phyloP scores from a whole-genome alignment of 1,284 basidiomycete species.

The Sutorius eximius region DNA sequence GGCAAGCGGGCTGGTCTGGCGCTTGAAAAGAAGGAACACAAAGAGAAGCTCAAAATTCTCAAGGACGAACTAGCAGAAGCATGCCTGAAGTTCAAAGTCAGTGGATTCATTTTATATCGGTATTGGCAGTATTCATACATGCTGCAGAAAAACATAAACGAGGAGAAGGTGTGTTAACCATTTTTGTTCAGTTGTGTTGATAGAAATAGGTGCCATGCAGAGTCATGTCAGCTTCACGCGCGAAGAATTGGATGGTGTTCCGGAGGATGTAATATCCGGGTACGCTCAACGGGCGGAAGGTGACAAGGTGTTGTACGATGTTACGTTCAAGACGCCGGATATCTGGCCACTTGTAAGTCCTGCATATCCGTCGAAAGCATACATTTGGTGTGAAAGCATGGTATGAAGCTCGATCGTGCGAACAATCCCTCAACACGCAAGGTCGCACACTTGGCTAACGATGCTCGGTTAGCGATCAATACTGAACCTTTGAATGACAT shows the following conservation, averaged over 20 bases:
- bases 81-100: conserved; percentile 72
- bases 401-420: conserved; percentile 70
- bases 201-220: conserved; percentile 34
- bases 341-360: conserved; percentile 68
- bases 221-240: conserved; percentile 60
- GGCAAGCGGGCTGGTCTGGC: conserved; percentile 73
- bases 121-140: neutral
- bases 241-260: conserved; percentile 76
- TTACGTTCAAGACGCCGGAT: conserved; percentile 59
- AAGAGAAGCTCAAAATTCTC: conserved; percentile 55
- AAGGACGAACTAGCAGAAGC: conserved; percentile 71
- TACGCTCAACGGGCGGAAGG: conserved; percentile 62
- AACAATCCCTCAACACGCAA: conserved; percentile 66
- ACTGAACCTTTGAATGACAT: conserved; percentile 65
- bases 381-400: neutral
- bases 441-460: conserved; percentile 60
- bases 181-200: neutral
- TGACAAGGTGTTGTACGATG: conserved; percentile 57
- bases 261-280: conserved; percentile 69
- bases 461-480: conserved; percentile 65
- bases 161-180: conserved; percentile 62
- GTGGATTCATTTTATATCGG: conserved; percentile 21
- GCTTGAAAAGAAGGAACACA: conserved; percentile 58
- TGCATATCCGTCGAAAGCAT: neutral
- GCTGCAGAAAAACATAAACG: conserved; percentile 75